Conservation (phyloP, 345 rosid genomes). For the Eucalyptus grandis region DNA sequence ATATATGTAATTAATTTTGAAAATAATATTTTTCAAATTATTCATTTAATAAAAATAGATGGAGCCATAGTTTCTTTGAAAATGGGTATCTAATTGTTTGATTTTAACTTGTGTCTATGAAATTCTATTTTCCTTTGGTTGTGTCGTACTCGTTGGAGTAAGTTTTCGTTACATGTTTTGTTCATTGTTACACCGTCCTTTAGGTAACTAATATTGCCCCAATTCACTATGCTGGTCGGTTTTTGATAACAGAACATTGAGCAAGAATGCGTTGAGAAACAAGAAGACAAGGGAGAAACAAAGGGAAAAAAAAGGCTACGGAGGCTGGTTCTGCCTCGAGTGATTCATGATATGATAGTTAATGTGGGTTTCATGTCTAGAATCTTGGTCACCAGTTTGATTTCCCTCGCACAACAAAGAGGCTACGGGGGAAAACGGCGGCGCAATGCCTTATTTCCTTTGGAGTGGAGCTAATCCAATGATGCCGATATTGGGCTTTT, state of each 20-base stretch:
- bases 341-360: background rate
- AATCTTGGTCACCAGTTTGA: background rate
- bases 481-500: background rate
- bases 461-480: background rate
- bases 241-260: conserved; percentile 38
- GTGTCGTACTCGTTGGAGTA: conserved; percentile 31
- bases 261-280: conserved; percentile 84
- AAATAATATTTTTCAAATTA: too few species aligned
- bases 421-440: background rate
- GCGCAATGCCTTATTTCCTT: background rate
- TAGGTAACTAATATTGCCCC: background rate
- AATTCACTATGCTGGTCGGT: background rate
- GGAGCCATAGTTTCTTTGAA: too few species aligned
- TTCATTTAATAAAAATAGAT: too few species aligned
- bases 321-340: conserved; percentile 12
- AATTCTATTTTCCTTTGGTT: conserved; percentile 8
- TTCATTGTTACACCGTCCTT: background rate
- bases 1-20: too few species aligned
- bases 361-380: background rate
- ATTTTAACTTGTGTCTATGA: background rate
- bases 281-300: conserved; percentile 89
- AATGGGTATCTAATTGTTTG: background rate
- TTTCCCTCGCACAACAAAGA: background rate
- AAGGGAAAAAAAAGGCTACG: conserved; percentile 51
- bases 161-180: conserved; percentile 9